These are phyloP conservation scores for Mycena maculata DNA, from an alignment of 768 basidiomycete genomes.

Conservation along the genomic window DNA sequence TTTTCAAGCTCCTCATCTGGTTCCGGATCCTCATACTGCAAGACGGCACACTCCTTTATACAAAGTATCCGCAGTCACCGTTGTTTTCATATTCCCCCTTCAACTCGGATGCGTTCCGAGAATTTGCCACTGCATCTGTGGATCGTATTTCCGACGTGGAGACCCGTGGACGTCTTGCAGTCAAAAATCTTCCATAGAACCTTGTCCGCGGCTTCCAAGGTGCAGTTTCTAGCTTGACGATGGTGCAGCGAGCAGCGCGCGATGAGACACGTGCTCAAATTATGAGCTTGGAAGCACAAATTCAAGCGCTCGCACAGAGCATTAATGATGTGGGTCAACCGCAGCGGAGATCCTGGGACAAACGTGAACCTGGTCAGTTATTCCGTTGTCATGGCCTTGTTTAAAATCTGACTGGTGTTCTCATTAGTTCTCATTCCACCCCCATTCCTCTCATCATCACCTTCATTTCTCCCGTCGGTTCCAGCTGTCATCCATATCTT, in stretches of 20 bases:
- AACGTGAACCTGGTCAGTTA: background rate
- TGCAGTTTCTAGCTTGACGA: no score
- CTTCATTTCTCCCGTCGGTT: no score
- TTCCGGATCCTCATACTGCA: conserved; percentile 17
- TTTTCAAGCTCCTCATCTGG: no score
- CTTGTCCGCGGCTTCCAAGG: no score
- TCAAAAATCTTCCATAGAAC: conserved; percentile 14
- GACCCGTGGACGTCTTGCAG: background rate
- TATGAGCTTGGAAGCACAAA: background rate
- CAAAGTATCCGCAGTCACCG: background rate
- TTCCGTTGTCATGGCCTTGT: background rate
- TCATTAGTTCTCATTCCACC: background rate
- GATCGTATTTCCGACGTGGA: background rate
- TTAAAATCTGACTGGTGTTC: background rate
- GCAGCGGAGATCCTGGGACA: background rate
- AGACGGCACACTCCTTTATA: conserved; percentile 7
- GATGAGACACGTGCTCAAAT: background rate
- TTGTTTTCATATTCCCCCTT: conserved; percentile 8
- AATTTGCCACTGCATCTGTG: background rate
- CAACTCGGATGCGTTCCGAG: background rate
- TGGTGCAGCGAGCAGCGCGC: no score
- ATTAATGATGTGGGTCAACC: background rate
- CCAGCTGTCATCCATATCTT: background rate
- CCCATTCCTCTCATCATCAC: background rate
- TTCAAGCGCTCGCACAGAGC: background rate